Conservation (phyloP, 768 basidiomycete genomes). For the Tylopilus vinaceipallidus region DNA sequence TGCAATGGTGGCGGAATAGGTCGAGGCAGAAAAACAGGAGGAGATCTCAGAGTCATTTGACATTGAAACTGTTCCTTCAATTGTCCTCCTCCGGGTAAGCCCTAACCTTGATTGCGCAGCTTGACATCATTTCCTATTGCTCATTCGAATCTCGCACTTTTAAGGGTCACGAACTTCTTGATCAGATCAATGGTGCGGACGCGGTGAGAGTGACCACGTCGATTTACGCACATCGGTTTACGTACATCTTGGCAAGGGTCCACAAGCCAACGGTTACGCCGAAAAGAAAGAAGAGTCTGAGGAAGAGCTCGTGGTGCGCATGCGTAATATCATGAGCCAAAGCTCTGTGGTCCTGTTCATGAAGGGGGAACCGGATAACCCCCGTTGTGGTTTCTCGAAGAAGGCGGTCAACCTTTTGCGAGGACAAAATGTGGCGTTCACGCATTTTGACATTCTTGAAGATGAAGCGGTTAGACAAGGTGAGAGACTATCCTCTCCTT, state of each 20-base stretch:
- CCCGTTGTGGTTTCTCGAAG: conserved; percentile 83
- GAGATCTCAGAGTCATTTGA: conserved; percentile 94
- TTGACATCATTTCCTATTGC: neutral
- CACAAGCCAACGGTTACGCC: conserved; percentile 1
- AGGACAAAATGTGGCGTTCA: conserved; percentile 63
- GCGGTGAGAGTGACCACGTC: conserved; percentile 58
- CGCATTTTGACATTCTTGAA: conserved; percentile 77
- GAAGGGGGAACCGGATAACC: conserved; percentile 79
- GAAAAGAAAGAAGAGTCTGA: conserved; percentile 49
- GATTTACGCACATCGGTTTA: too few species aligned
- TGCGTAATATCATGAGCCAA: conserved; percentile 74
- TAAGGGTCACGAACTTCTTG: conserved; percentile 88
- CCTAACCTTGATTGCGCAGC: neutral
- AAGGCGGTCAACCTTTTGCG: conserved; percentile 68
- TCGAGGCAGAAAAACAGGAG: conserved; percentile 76
- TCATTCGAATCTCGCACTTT: neutral
- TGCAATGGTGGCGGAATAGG: conserved; percentile 41
- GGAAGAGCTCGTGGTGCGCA: conserved; percentile 65
- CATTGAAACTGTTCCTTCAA: conserved; percentile 83
- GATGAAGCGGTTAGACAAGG: conserved; percentile 84
- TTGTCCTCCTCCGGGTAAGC: conserved; percentile 76
- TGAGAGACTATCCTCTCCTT: conserved; percentile 30
- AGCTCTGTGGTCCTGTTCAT: conserved; percentile 83
- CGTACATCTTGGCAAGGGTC: conserved; percentile 42
- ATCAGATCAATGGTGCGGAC: conserved; percentile 78